Conservation (phyloP, 306 rosid species). For the Cicer bijugum region DNA sequence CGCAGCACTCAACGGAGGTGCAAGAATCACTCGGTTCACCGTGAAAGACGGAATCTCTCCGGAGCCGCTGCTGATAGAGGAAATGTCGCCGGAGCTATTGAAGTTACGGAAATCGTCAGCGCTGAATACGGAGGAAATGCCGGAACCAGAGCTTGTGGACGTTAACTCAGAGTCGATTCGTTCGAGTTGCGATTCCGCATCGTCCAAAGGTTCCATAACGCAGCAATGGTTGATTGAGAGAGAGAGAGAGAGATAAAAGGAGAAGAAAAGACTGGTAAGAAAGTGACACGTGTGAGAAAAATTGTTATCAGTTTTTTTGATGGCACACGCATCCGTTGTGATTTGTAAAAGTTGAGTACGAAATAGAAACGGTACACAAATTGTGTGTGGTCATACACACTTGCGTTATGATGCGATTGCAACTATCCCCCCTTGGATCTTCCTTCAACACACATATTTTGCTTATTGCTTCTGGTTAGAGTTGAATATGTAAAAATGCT, state of each 20-base stretch:
- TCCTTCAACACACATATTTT: too few relatives aligned
- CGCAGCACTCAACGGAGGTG: not conserved
- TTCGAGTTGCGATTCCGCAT: slow-evolving; percentile 47
- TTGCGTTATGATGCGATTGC: slow-evolving; percentile 44
- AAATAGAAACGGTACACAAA: slow-evolving; percentile 15
- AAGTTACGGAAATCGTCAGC: slow-evolving; percentile 44
- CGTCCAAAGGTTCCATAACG: slow-evolving; percentile 41
- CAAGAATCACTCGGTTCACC: slow-evolving; percentile 17
- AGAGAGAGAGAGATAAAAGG: slow-evolving; percentile 48
- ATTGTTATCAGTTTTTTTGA: slow-evolving; percentile 46
- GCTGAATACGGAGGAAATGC: slow-evolving; percentile 52
- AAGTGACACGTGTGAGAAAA: slow-evolving; percentile 66
- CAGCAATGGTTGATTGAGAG: slow-evolving; percentile 9
- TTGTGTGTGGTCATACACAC: slow-evolving; percentile 46
- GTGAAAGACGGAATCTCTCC: slow-evolving; percentile 58
- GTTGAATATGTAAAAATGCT: too few relatives aligned
- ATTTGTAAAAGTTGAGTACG: slow-evolving; percentile 29
- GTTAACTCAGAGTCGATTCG: slow-evolving; percentile 56
- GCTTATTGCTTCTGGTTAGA: too few relatives aligned
- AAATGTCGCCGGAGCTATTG: slow-evolving; percentile 59
- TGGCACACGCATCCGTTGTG: slow-evolving; percentile 64
- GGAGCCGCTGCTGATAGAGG: slow-evolving; percentile 58
- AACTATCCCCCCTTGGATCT: slow-evolving; percentile 43
- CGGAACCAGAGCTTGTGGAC: slow-evolving; percentile 50
- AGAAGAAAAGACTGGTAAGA: slow-evolving; percentile 45